Base-by-base conservation (phyloP, 1,284 basidiomycete genomes). In the Marasmius oreades region DNA sequence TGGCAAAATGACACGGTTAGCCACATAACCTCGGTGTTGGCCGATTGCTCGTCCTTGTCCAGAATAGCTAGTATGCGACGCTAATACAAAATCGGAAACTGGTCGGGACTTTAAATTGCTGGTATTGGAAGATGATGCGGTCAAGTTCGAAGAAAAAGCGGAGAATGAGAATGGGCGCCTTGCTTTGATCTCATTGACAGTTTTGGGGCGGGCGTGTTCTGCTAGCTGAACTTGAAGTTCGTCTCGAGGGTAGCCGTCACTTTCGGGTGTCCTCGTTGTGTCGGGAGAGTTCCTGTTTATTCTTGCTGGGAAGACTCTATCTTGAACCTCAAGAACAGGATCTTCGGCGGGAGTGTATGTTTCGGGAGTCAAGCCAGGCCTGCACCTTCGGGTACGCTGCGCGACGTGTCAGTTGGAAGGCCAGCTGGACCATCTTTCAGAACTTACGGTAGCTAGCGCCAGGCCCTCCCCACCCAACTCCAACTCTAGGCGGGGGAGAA, bases 141-240 rank as follows among this genome's bases (percentile, higher is more conserved):
- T 53, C 52, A 39, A 61, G 53, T 39, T 52, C 5, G 54, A 51
- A n/a, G n/a, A n/a, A 37, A 65, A 55, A n/a, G 60, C 60, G 53
- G 71, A 67, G 53, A 74, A 64, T 20, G 73, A 73, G 51, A 72
- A 67, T 33, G 69, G 68, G 47, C 70, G 68, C 59, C 65, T 72
- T 51, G 67, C 67, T 62, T 69, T 72, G 51, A 72, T 70, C 62
- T 71, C 70, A 52, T 67, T 62, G 1, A 71, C 61, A 10, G 70
- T 72, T 51, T 69, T 70, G 10, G 70, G 67, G 52, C 67, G 69
- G n/a, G 68, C 63, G 62, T 69, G 57, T 23, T 64, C 60, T 63
- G 66, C 52, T 55, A 66, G 22, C 47, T 46, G 58, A 23, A 14
- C 26, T 23, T 53, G 58, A 48, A 63, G 56, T 31, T 64, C 60